Evolutionary conservation across 768 basidiomycete species (phyloP), one percentile per base, ranked within the genome.

Genomic region (Trametes coccinea): DNA sequence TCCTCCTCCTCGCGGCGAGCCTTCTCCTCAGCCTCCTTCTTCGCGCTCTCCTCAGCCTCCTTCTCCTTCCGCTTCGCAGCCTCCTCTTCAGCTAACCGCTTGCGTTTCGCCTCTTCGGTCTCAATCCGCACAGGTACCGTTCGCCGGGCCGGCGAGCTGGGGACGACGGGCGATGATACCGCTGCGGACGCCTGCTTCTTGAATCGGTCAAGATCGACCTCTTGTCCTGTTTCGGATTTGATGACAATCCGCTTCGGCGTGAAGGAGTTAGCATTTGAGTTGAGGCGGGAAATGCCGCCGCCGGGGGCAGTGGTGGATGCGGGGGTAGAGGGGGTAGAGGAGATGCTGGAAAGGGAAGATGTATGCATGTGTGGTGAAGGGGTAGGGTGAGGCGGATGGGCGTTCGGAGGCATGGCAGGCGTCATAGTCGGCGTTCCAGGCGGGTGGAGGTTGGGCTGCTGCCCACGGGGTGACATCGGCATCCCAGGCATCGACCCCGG

Each of bases 261-360:
- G 70, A 92, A 93, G 2, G 87, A 69, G 59, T 74, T 80, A 3
- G 90, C 89, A 67, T 79, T 80, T 3, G 83, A 82, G 68, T 86
- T 90, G 51, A 92, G 78, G 11, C 82, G 55, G 3, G 65, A 67
- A 39, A 79, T 64, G 73, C 79, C 57, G 31, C 62, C 64, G 17
- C 75, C 66, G 22, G 80, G 78, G 52, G 72, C 74, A 27, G 76
- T 74, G 7, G 80, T 70, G 2, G 85, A 77, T 1, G 85, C 82
- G 2, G 87, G 90, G 5, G 90, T 89, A 2, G 88, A 82, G 27
- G 86, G 86, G 2, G 89, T 86, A 4, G 88, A 87, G 0, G 87
- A 82, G 10, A 88, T 75, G 61, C 76, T 81, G 54, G 76, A 78
- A 7, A 87, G 77, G 29, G 76, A 74, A 34, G 78, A 74, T 48